Percentiles rank a stretch among this genome's conserved stretches.
Conservation (phyloP, 257 asterid species). For the Knoxia roxburghii region DNA sequence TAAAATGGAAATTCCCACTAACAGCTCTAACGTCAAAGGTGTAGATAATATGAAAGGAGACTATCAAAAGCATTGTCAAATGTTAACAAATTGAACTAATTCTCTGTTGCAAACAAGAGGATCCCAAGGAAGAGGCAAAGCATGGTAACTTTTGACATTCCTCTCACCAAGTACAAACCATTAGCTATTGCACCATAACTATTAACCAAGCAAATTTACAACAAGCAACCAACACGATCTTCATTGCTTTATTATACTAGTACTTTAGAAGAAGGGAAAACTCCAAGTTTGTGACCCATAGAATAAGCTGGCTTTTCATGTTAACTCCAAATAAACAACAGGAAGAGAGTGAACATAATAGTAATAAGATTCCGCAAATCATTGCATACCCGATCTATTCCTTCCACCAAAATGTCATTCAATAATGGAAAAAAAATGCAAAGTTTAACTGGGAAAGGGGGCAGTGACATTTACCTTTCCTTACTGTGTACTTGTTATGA, state of each 20-base stretch:
- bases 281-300: not conserved
- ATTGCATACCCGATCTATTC: not conserved
- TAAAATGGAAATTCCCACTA: not conserved
- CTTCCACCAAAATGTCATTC: not conserved
- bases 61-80: slow-evolving; percentile 4
- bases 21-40: not conserved
- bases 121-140: not conserved
- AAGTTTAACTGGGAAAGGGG: not conserved
- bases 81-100: not conserved
- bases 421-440: not conserved
- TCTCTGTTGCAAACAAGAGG: not conserved
- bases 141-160: not conserved
- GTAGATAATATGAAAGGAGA: not conserved
- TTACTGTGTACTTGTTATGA: slow-evolving; percentile 57
- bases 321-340: not conserved
- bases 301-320: too few species aligned
- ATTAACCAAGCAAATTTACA: not conserved
- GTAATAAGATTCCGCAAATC: not conserved
- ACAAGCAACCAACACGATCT: not conserved
- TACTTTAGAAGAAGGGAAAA: not conserved
- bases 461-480: slow-evolving; percentile 43
- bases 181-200: not conserved
- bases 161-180: not conserved
- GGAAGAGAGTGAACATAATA: not conserved
- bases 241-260: not conserved